phyloP scores from a whole-genome alignment of 2,329 filamentous ascomycete genomes.

The Raffaelea albimanens region DNA sequence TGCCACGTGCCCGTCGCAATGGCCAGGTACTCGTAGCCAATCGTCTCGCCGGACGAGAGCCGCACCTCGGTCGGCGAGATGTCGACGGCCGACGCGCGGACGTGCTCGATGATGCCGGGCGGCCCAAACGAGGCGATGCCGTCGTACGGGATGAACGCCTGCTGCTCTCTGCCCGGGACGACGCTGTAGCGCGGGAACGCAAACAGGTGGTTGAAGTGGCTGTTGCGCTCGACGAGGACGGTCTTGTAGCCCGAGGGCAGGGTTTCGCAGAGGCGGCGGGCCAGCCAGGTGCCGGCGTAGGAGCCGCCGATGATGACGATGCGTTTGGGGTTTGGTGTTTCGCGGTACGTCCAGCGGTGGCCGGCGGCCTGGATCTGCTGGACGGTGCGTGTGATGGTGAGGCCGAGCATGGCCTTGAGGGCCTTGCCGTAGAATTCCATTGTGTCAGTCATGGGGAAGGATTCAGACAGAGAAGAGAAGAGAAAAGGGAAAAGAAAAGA shows the following conservation, averaged over 20 bases:
- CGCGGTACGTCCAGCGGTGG: conserved; percentile 1
- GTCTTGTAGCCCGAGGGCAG: conserved; percentile 40
- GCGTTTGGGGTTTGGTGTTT: conserved; percentile 21
- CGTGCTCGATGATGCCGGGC: conserved; percentile 24
- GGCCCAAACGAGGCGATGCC: conserved; percentile 24
- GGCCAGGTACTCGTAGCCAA: conserved; percentile 46
- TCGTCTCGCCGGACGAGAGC: conserved; percentile 23
- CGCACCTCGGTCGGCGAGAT: neutral
- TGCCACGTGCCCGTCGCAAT: conserved; percentile 45
- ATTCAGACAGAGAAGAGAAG: neutral
- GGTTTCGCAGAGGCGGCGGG: conserved; percentile 32
- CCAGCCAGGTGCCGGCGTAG: conserved; percentile 43
- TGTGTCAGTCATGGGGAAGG: neutral
- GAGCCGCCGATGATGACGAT: conserved; percentile 48
- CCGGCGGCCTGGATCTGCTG: neutral
- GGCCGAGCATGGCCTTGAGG: neutral
- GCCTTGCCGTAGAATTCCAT: neutral
- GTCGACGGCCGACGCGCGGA: conserved; percentile 22
- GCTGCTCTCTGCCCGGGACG: conserved; percentile 41
- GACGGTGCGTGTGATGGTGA: neutral
- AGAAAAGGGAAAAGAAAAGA: neutral
- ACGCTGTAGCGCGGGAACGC: conserved; percentile 50
- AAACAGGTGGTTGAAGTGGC: conserved; percentile 52
- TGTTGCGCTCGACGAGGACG: conserved; percentile 48
- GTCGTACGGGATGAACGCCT: conserved; percentile 51